Conservation (phyloP, 805 yeast genomes). For the Teunomyces funiuensis region DNA sequence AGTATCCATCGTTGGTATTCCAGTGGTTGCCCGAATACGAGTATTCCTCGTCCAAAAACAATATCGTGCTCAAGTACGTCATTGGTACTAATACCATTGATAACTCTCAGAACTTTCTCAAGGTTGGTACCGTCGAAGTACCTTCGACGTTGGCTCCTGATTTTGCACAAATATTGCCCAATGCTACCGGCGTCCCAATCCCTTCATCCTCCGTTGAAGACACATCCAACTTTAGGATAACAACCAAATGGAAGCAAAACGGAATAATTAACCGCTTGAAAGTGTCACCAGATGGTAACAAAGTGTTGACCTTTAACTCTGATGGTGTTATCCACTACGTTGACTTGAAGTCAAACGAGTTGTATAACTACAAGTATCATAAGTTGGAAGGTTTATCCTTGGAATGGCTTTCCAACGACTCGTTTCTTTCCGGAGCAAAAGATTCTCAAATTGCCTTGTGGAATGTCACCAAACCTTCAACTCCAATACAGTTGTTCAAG, state of each 20-base stretch:
- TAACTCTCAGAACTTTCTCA: slow-evolving; percentile 43
- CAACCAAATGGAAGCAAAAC: slow-evolving; percentile 57
- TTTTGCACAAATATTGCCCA: slow-evolving; percentile 25
- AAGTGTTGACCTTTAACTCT: slow-evolving; percentile 56
- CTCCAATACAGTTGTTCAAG: slow-evolving; percentile 50
- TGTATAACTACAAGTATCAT: slow-evolving; percentile 49
- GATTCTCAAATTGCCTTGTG: slow-evolving; percentile 71
- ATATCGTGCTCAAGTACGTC: slow-evolving; percentile 38
- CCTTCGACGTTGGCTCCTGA: slow-evolving; percentile 52
- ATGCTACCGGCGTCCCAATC: slow-evolving; percentile 20
- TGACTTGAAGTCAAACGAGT: slow-evolving; percentile 20
- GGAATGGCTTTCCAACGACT: slow-evolving; percentile 57
- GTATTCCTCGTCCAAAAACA: slow-evolving; percentile 27
- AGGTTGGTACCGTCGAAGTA: slow-evolving; percentile 43
- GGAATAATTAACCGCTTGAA: slow-evolving; percentile 67
- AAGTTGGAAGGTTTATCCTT: slow-evolving; percentile 66
- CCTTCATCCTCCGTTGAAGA: slow-evolving; percentile 14
- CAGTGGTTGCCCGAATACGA: slow-evolving; percentile 60
- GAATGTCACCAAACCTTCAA: slow-evolving; percentile 49
- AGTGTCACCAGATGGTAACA: slow-evolving; percentile 47
- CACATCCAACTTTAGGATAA: slow-evolving; percentile 40
- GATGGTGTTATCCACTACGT: slow-evolving; percentile 50
- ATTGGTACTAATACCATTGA: slow-evolving; percentile 50
- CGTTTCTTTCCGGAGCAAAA: slow-evolving; percentile 62
- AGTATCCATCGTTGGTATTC: slow-evolving; percentile 71